Evolutionary conservation across 768 basidiomycete species (phyloP), one percentile per base, ranked within the genome.

Genomic region (Clitopilus hobsonii): DNA sequence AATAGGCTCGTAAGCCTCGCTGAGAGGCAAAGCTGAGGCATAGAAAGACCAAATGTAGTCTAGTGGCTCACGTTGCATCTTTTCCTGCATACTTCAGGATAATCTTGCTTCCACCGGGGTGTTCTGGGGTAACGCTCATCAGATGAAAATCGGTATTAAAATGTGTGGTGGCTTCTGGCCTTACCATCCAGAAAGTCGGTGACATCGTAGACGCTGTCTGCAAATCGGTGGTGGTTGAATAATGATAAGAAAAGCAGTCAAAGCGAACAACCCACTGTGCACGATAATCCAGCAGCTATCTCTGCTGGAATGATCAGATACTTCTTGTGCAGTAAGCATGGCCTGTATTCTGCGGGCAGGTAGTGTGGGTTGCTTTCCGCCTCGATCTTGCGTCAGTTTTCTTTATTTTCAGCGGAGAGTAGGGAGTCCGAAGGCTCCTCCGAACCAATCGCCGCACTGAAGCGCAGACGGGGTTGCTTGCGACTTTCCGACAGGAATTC

Each of bases 81-180:
- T 85, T 89, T 36, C 94, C 94, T 3, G 89, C 91, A 60, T 93
- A 91, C 66, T 91, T 89, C 51, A 94, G 68, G 41, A 93, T 86
- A 60, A 94, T 89, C 63, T 81, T 86, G 64, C 84, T 84, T 10
- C 91, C 92, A 78, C 83, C 83, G 41, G 85, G 86, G 65, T 86
- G 86, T 51, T 87, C 85, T 84, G 27, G n/a, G 13, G 28, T 20
- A n/a, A 2, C 23, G 24, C n/a, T 30, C 45, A 41, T 59, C 41
- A 53, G 52, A 30, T 26, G 49, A 26, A 32, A 38, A 27, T 48
- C 55, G 30, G 54, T 54, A 38, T 52, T 53, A 45, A 27, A 23
- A 26, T 16, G 14, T 20, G 13, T 47, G 26, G 20, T 10, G n/a
- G n/a, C n/a, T n/a, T n/a, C n/a, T n/a, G n/a, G n/a, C 24, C 72